Evolutionary conservation across 768 basidiomycete species (phyloP), one percentile per base, ranked within the genome.

Genomic region (Exsudoporus frostii): DNA sequence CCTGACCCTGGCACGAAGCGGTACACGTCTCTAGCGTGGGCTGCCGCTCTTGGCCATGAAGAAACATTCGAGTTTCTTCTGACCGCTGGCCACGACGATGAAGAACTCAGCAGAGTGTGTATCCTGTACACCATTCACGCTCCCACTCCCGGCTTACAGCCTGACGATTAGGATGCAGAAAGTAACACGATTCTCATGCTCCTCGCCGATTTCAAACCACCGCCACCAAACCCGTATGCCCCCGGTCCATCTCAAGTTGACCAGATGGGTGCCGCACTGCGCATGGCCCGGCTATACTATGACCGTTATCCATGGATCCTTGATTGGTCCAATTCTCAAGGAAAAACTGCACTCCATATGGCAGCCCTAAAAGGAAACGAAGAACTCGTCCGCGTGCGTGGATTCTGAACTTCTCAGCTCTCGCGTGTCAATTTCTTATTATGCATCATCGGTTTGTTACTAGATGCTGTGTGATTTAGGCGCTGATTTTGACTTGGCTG

Each of bases 1-100:
- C 85, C 92, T 9, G 95, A 98, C 72, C 77, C 86, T 11, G 79
- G 78, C 15, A 74, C 82, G 22, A 81, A 81, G 58, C 80, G 91
- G 8, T 87, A 88, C 66, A 97, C 95, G 0, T 93, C 90, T 13
- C 71, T 98, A 9, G 91, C 92, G 5, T 98, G 92, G 93, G 85
- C 94, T 2, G 93, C 93, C 20, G 81, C 88, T 1, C 80, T 91
- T 36, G 92, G 90, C 0, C 85, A 91, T 55, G 87, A 95, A 65
- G 94, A 96, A 66, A 93, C 91, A 2, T 98, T 96, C 60, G 93
- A 97, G 64, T 97, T 87, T 71, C 76, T 98, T 50, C 75, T 96
- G 48, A 81, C 77, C 57, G 83, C 80, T 20, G 92, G 92, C 30
- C 95, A 97, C 67, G 95, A 98, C 67, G 94, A 98, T 65, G 86